Evolutionary conservation across 2,329 filamentous ascomycete genomes (phyloP), one percentile per base, ranked within the genome.

Genomic region (Cladosporium sp.): DNA sequence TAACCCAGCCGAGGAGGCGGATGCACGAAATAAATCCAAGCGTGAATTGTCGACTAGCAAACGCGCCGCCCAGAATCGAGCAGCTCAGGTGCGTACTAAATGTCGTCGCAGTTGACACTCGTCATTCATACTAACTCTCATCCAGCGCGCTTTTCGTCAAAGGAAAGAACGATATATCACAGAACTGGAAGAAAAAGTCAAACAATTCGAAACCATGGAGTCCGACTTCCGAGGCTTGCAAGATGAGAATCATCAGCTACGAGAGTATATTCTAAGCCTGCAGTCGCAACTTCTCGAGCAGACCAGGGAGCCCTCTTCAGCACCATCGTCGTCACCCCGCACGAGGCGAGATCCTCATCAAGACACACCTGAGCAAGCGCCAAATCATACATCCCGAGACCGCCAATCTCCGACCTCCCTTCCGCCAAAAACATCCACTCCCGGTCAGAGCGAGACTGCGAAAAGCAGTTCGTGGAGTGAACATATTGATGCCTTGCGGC

Each of bases 111-210:
- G 5, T 47, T 11, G 9, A 22, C 28, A 22, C 8, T n/a, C 5
- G 11, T 11, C 45, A 39, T 28, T 8, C 42, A 17, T 51, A 11
- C 19, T 51, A 19, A 51, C 14, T 17, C 28, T 22, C 34, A 22
- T 15, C 25, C 54, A 99, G 93, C 86, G 94, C 73, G 94, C 94
- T 42, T 99, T 99, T 76, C 90, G 94, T 42, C 92, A 97, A 77
- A 89, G 94, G 63, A 99, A 99, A 73, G 94, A 99, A 76, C 90
- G 90, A 47, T 97, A 99, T 74, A 99, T 99, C 74, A 96, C 96
- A 79, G 95, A 96, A 73, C 83, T 99, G 6, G 94, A 99, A 75
- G 89, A 94, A 71, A 90, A 97, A 72, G 91, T 97, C 54, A 87
- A 90, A 68, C 90, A 94, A 30, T 89, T 86, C 65, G 82, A 85